Percentiles rank a stretch among this genome's conserved stretches.
These are phyloP conservation scores for Cyberlindnera samutprakarnensis DNA, from an alignment of 805 yeast species.

Conservation along the genomic window DNA sequence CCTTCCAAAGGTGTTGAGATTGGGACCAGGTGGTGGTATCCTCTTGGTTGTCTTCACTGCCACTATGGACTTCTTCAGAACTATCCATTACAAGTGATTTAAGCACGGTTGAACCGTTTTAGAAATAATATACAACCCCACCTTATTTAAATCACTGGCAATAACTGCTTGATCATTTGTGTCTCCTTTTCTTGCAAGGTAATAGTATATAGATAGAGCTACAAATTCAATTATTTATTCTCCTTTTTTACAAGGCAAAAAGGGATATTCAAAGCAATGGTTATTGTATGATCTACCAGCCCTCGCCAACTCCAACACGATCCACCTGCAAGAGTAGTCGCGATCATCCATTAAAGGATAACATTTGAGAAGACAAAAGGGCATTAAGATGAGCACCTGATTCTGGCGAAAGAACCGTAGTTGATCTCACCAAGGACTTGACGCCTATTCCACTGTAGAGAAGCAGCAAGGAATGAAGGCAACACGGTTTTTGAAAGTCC, in stretches of 20 bases:
- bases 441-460: constrained; percentile 43
- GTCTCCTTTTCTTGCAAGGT: too few species aligned
- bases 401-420: constrained; percentile 19
- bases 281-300: constrained; percentile 62
- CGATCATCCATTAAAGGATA: too few species aligned
- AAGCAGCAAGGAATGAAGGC: constrained; percentile 34
- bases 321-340: constrained; percentile 32
- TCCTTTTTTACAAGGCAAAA: too few species aligned
- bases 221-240: too few species aligned
- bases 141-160: too few species aligned
- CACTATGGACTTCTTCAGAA: constrained; percentile 88
- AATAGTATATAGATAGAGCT: too few species aligned
- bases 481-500: constrained; percentile 69
- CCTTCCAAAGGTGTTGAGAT: constrained; percentile 91
- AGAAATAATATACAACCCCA: too few species aligned
- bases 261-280: too few species aligned
- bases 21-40: constrained; percentile 99
- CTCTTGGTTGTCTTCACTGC: constrained; percentile 93
- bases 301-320: constrained; percentile 38
- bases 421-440: constrained; percentile 65
- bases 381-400: constrained; percentile 57
- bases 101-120: too few species aligned
- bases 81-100: constrained; percentile 22
- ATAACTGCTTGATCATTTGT: too few species aligned
- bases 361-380: constrained; percentile 40